Evolutionary conservation across 2,329 filamentous ascomycete genomes (phyloP), one percentile per base, ranked within the genome.

Genomic region (Curvularia hawaiiensis): DNA sequence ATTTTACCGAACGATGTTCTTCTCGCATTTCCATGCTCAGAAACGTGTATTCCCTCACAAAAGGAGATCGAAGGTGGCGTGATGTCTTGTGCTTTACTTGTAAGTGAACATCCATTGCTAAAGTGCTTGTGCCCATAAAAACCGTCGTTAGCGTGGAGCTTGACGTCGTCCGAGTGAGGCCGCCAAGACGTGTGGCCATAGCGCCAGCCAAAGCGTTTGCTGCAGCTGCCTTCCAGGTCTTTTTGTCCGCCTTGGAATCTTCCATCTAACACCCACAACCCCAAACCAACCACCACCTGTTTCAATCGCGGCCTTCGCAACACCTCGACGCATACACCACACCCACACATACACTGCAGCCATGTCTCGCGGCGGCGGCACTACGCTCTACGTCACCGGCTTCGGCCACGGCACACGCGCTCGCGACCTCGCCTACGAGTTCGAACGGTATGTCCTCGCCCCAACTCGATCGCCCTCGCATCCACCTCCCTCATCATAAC

Each of bases 361-460:
- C 76, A 97, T 97, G 92, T 97, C 93, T 87, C 91, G 92, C 77
- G 88, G 90, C 79, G 88, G 90, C 78, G 90, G 92, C 71, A 96
- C 91, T 61, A 98, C 94, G 57, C 91, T 98, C 70, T 98, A 98
- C 84, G 94, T 98, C 80, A 97, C 93, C 76, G 95, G 95, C 86
- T 99, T 99, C 81, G 96, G 94, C 86, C 92, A 97, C 82, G 92
- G 94, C 80, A 97, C 94, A 79, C 92, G 95, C 84, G 92, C 95
- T 79, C 92, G 95, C 88, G 93, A 99, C 85, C 91, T 98, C 79
- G 92, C 94, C 84, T 97, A 96, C 90, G 94, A 98, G 86, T 98
- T 98, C 90, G 94, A 98, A 93, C 92, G 94, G 92, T 97, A 97
- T 88, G 93, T 96, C 85, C 71, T 75, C 74, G 71, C 70, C 60